phyloP scores from a whole-genome alignment of 148 eudicot genomes.

The Cornus suecica region DNA sequence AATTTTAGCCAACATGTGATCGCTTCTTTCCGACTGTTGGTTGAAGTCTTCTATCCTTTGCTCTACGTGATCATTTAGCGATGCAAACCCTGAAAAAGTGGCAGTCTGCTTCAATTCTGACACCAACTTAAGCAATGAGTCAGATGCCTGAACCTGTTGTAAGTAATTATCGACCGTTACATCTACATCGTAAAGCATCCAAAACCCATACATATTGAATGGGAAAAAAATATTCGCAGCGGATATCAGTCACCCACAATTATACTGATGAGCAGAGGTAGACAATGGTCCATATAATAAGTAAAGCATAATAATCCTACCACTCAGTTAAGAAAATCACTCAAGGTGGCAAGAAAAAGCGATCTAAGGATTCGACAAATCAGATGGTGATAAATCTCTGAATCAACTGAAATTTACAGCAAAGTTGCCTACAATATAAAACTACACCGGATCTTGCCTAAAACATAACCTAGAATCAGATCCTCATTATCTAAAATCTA shows the following conservation, averaged over 20 bases:
- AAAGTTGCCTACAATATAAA: neutral
- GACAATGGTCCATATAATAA: neutral
- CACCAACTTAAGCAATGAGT: constrained; percentile 74
- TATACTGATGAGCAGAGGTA: too few species aligned
- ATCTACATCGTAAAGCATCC: neutral
- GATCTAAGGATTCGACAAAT: neutral
- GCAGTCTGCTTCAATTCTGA: constrained; percentile 89
- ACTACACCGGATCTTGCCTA: neutral
- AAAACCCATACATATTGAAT: neutral
- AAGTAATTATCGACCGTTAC: neutral
- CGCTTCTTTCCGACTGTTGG: constrained; percentile 57
- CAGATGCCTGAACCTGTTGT: constrained; percentile 87
- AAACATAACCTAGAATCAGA: too few species aligned
- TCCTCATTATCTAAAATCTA: too few species aligned
- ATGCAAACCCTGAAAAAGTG: constrained; percentile 83
- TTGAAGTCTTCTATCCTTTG: constrained; percentile 63
- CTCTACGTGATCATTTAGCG: constrained; percentile 84
- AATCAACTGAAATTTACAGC: neutral
- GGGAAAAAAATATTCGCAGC: too few species aligned
- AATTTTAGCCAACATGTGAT: constrained; percentile 47
- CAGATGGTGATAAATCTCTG: neutral
- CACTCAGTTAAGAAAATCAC: neutral
- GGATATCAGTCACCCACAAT: too few species aligned
- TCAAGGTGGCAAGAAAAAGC: neutral
- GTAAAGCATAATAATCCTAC: neutral